phyloP scores from a whole-genome alignment of 768 basidiomycete genomes.

The Collybiopsis confluens region DNA sequence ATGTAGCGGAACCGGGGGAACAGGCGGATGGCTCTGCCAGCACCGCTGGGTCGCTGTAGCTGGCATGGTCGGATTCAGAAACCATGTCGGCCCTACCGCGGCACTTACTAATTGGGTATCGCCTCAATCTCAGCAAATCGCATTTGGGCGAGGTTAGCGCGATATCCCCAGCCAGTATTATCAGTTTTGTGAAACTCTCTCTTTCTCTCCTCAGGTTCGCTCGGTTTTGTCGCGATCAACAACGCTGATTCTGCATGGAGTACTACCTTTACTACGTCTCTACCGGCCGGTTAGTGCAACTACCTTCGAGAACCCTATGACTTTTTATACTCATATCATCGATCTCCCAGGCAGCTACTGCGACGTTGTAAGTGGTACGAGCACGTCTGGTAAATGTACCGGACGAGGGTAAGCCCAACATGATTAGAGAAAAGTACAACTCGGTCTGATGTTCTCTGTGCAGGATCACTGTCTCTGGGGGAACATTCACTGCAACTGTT shows the following conservation, averaged over 20 bases:
- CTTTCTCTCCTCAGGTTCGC: conserved; percentile 31
- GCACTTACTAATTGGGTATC: conserved; percentile 56
- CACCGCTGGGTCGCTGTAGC: conserved; percentile 54
- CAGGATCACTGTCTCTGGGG: conserved; percentile 48
- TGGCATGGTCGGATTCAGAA: conserved; percentile 65
- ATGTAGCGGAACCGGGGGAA: conserved; percentile 45
- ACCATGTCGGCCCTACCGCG: conserved; percentile 48
- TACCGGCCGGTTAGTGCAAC: conserved; percentile 40
- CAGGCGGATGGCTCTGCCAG: conserved; percentile 65
- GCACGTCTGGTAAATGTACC: conserved; percentile 38
- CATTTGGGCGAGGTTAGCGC: conserved; percentile 60
- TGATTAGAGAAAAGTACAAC: neutral
- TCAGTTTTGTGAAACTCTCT: neutral
- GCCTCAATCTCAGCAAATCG: conserved; percentile 54
- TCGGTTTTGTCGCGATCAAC: conserved; percentile 66
- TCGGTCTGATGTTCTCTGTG: neutral
- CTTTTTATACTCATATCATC: too few relatives aligned
- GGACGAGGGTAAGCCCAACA: conserved; percentile 40
- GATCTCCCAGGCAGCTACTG: conserved; percentile 37
- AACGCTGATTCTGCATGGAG: conserved; percentile 56
- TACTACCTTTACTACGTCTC: conserved; percentile 49
- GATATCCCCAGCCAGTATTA: conserved; percentile 11
- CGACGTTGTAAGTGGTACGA: conserved; percentile 54
- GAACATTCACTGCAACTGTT: conserved; percentile 47
- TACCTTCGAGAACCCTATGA: conserved; percentile 10